Conservation (phyloP, 2,329 filamentous ascomycete genomes). For the Epichloe glyceriae region DNA sequence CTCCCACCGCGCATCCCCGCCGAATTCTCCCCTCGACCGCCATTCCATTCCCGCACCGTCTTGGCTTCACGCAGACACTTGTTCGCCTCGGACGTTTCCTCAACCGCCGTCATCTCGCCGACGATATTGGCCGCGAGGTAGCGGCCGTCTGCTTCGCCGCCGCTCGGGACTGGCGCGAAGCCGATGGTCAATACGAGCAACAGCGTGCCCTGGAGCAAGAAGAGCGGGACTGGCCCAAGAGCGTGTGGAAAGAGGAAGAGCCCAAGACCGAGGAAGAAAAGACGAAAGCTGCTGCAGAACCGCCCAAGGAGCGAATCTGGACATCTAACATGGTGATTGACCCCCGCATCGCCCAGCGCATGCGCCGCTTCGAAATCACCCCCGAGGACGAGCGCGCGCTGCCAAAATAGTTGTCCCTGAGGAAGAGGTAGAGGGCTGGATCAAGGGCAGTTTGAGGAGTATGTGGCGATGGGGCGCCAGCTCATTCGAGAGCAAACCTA, state of each 20-base stretch:
- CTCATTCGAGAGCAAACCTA: constrained; percentile 27
- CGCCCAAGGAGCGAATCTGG: constrained; percentile 60
- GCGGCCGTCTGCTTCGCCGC: constrained; percentile 66
- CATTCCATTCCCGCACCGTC: constrained; percentile 73
- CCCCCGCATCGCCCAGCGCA: constrained; percentile 58
- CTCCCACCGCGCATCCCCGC: constrained; percentile 54
- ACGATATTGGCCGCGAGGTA: constrained; percentile 75
- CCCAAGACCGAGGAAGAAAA: constrained; percentile 24
- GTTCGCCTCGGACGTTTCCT: constrained; percentile 79
- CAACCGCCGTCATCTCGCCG: constrained; percentile 71
- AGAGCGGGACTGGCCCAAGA: constrained; percentile 76
- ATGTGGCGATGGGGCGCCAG: constrained; percentile 37
- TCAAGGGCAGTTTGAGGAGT: constrained; percentile 44
- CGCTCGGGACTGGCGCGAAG: constrained; percentile 35
- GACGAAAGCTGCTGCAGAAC: constrained; percentile 24
- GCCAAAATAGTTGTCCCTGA: constrained; percentile 48
- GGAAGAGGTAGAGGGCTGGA: constrained; percentile 58
- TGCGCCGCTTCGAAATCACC: constrained; percentile 64
- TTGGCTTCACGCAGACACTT: constrained; percentile 85
- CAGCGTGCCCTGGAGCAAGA: constrained; percentile 52
- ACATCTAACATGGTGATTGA: constrained; percentile 63
- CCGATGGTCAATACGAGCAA: constrained; percentile 25
- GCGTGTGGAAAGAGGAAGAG: constrained; percentile 46
- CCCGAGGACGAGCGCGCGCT: constrained; percentile 58
- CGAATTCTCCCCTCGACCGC: constrained; percentile 57